A percentile compares a stretch with the other conserved stretches of the same genome.
Evolutionary conservation across 2,329 filamentous ascomycete genomes (phyloP).

Genomic region (Alternaria atra): DNA sequence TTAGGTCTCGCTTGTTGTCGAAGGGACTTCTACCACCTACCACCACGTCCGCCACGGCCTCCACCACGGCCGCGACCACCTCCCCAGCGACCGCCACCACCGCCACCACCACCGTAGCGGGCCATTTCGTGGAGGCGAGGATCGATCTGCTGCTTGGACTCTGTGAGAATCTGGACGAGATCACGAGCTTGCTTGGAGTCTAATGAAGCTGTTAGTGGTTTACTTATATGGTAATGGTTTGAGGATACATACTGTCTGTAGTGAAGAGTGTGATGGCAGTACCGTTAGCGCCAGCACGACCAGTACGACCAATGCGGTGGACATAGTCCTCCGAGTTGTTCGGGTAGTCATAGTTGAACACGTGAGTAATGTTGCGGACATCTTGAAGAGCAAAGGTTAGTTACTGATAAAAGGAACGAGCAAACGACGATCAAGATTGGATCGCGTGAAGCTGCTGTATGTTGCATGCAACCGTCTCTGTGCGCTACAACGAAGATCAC

Average conservation of each 20-base stretch:
- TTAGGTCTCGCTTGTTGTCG: slow-evolving; percentile 25
- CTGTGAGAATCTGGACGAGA: slow-evolving; percentile 88
- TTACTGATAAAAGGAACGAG: slow-evolving; percentile 60
- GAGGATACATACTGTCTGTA: slow-evolving; percentile 85
- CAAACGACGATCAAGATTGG: slow-evolving; percentile 63
- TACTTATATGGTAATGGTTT: not conserved
- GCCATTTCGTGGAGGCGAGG: slow-evolving; percentile 95
- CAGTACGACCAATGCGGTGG: slow-evolving; percentile 74
- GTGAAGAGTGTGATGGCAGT: slow-evolving; percentile 99
- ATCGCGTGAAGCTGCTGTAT: slow-evolving; percentile 66
- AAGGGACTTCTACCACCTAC: slow-evolving; percentile 38
- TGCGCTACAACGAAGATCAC: slow-evolving; percentile 58
- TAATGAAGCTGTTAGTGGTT: slow-evolving; percentile 47
- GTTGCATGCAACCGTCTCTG: slow-evolving; percentile 66
- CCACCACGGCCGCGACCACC: slow-evolving; percentile 74
- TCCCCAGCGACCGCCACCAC: slow-evolving; percentile 73
- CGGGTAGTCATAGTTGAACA: slow-evolving; percentile 99
- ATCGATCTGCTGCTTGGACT: slow-evolving; percentile 98
- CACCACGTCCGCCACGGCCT: slow-evolving; percentile 65
- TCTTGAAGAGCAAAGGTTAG: slow-evolving; percentile 90
- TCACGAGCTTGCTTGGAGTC: slow-evolving; percentile 81
- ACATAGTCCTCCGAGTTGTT: slow-evolving; percentile 83
- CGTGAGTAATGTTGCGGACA: slow-evolving; percentile 99
- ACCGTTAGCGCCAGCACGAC: slow-evolving; percentile 82
- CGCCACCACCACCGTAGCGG: slow-evolving; percentile 86